Evolutionary conservation across 2,329 filamentous ascomycete species (phyloP).

Genomic region (Trichoderma cornu-damae): DNA sequence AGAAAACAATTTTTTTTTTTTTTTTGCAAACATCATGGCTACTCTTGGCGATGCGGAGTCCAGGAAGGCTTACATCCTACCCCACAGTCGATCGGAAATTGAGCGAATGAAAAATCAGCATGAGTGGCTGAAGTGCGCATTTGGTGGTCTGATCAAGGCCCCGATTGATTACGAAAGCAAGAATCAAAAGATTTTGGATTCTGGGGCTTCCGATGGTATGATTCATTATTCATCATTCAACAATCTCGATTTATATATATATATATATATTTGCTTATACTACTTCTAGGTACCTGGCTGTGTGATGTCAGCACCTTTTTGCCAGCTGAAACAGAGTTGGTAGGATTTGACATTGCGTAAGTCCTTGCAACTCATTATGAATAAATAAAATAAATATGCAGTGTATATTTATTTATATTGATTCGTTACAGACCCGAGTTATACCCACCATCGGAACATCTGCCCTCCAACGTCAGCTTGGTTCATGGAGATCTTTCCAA

Average conservation of each 20-base stretch:
- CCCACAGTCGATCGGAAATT: conserved; percentile 8
- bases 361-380: not conserved
- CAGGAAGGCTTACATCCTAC: conserved; percentile 8
- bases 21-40: too few relatives aligned
- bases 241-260: too few relatives aligned
- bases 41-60: not conserved
- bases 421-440: not conserved
- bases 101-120: conserved; percentile 18
- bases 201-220: conserved; percentile 13
- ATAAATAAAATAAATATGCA: not conserved
- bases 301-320: conserved; percentile 6
- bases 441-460: not conserved
- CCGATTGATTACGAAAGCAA: conserved; percentile 5
- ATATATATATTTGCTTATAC: not conserved
- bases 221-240: not conserved
- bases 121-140: conserved; percentile 16
- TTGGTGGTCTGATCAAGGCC: conserved; percentile 11
- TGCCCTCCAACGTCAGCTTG: conserved; percentile 1
- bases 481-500: not conserved
- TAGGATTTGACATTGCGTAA: conserved; percentile 18
- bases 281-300: conserved; percentile 8
- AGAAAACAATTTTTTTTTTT: too few relatives aligned
- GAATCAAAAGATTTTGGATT: conserved; percentile 8
- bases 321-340: conserved; percentile 2
- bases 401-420: not conserved